Evolutionary conservation across 805 yeast species (phyloP).

Genomic region (Ascoidea asiatica): DNA sequence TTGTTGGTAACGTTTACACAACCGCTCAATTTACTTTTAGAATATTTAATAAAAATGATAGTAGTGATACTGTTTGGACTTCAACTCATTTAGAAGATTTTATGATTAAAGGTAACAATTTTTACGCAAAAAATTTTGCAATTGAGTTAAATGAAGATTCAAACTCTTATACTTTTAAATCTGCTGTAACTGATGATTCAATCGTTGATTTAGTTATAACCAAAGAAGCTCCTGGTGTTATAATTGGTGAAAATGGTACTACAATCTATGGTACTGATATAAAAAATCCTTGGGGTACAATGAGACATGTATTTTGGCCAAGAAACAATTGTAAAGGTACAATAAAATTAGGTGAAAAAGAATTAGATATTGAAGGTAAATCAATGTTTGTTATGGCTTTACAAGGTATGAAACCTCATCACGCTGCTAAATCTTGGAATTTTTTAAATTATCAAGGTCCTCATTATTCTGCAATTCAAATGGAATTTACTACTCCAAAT

Average conservation of each 20-base stretch:
- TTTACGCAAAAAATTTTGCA: slow-evolving; percentile 62
- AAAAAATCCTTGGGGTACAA: slow-evolving; percentile 87
- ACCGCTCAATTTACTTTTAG: slow-evolving; percentile 93
- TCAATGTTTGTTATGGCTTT: slow-evolving; percentile 91
- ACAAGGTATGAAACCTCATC: slow-evolving; percentile 99
- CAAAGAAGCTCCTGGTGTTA: slow-evolving; percentile 63
- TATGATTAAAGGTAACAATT: slow-evolving; percentile 57
- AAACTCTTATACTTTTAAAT: slow-evolving; percentile 38
- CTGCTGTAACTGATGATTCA: slow-evolving; percentile 57
- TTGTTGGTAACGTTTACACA: slow-evolving; percentile 65
- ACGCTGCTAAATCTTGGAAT: slow-evolving; percentile 96
- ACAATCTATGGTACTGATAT: slow-evolving; percentile 79
- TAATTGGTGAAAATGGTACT: slow-evolving; percentile 79
- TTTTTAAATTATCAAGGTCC: slow-evolving; percentile 80
- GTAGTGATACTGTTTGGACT: slow-evolving; percentile 63
- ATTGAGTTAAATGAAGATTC: slow-evolving; percentile 47
- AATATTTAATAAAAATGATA: slow-evolving; percentile 42
- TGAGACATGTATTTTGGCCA: slow-evolving; percentile 97
- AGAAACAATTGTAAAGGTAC: slow-evolving; percentile 62
- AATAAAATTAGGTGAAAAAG: slow-evolving; percentile 19
- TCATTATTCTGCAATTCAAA: slow-evolving; percentile 59
- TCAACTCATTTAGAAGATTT: slow-evolving; percentile 80
- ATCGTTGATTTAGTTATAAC: slow-evolving; percentile 55
- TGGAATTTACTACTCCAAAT: slow-evolving; percentile 93
- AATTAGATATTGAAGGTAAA: slow-evolving; percentile 19